Evolutionary conservation across 257 asterid genomes (phyloP), one percentile per base, ranked within the genome.

Genomic region (Solanum chmielewskii): DNA sequence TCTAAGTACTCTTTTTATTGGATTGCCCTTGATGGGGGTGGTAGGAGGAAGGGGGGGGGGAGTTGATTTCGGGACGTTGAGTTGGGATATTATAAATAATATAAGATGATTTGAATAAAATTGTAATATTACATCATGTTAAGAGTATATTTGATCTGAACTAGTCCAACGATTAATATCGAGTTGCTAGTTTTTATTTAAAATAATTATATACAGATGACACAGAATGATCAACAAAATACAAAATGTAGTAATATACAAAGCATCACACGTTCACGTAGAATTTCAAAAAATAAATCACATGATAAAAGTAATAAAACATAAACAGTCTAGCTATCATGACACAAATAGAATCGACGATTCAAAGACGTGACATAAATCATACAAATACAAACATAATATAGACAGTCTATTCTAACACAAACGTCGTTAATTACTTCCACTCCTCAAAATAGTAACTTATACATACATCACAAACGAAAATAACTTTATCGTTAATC

Each of bases 391-490:
- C n/a, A 56, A 56, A 14, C 9, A 11, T 60, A 60, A 59, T 20
- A 7, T 20, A 59, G 5, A 20, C 5, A 3, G 6, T n/a, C 33
- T n/a, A 64, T 11, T 1, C 6, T 59, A 21, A 0, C 2, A 56
- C 64, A 56, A 18, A 56, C 0, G 20, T 0, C 4, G 0, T 3
- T 0, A 10, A 2, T 20, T 20, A 56, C 9, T 59, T 59, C 12
- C 2, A 21, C 0, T 59, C 0, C 66, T 59, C 12, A 20, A 0
- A 59, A 21, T 21, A 21, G 27, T 59, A 21, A 21, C 25, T 56
- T 20, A 23, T 23, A 23, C 70, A n/a, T 2, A 10, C 2, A 23
- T 11, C 29, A 23, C 18, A 37, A 2, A 18, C 16, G 1, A 3
- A 37, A 7, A 74, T 0, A 74, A 74, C 82, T 74, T 74, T 74